Evolutionary conservation across 192 early-diverging fungal species (phyloP).

Genomic region (Coemansia asiatica): DNA sequence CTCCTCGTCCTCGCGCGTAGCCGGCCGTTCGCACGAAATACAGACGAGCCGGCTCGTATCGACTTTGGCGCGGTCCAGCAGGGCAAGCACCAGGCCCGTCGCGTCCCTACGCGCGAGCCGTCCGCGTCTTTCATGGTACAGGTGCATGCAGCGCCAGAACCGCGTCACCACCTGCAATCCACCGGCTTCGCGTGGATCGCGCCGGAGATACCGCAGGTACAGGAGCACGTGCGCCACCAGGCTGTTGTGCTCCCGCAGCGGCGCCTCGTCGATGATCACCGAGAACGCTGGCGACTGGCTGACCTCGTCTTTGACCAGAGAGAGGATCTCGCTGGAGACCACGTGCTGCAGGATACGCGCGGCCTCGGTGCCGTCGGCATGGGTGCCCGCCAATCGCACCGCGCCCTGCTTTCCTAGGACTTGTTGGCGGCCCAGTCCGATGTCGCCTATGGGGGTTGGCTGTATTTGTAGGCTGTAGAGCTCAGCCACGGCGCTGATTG

Average conservation of each 20-base stretch:
- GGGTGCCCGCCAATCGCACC: constrained; percentile 36
- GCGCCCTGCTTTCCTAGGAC: not conserved
- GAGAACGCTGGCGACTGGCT: constrained; percentile 55
- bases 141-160: constrained; percentile 54
- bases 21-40: constrained; percentile 47
- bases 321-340: constrained; percentile 53
- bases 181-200: constrained; percentile 26
- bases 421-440: constrained; percentile 22
- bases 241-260: constrained; percentile 54
- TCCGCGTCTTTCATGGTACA: constrained; percentile 41
- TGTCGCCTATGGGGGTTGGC: constrained; percentile 27
- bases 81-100: constrained; percentile 30
- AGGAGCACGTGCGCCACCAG: constrained; percentile 47
- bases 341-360: constrained; percentile 50
- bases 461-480: constrained; percentile 41
- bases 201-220: constrained; percentile 46
- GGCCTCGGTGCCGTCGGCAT: constrained; percentile 25
- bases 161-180: constrained; percentile 48
- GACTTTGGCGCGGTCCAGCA: constrained; percentile 46
- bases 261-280: constrained; percentile 52
- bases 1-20: constrained; percentile 32
- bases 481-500: constrained; percentile 41
- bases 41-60: constrained; percentile 48
- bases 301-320: constrained; percentile 52
- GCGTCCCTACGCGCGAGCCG: constrained; percentile 39